phyloP scores from a whole-genome alignment of 352 stramenopile species.

The Plasmopara halstedii region DNA sequence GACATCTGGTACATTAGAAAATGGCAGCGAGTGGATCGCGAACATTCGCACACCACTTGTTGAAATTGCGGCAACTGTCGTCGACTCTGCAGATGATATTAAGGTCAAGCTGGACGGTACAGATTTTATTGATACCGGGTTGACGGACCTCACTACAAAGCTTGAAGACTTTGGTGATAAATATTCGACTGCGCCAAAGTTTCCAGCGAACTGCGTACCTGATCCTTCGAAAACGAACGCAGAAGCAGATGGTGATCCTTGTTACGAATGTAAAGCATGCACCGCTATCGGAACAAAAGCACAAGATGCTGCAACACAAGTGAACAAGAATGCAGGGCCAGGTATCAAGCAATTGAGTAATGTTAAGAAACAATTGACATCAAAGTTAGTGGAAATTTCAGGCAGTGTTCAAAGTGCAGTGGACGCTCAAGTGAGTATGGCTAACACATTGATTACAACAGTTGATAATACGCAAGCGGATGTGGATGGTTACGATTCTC shows the following conservation, averaged over 20 bases:
- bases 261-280: slow-evolving; percentile 31
- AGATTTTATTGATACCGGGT: slow-evolving; percentile 40
- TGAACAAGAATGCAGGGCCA: slow-evolving; percentile 27
- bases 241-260: slow-evolving; percentile 16
- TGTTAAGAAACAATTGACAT: slow-evolving; percentile 28
- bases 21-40: slow-evolving; percentile 33
- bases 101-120: slow-evolving; percentile 24
- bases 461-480: slow-evolving; percentile 25
- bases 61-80: slow-evolving; percentile 35
- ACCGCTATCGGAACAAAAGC: slow-evolving; percentile 29
- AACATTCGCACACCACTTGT: slow-evolving; percentile 33
- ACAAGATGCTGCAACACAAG: slow-evolving; percentile 16
- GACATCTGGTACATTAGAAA: slow-evolving; percentile 27
- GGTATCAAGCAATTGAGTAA: slow-evolving; percentile 27
- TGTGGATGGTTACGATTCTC: slow-evolving; percentile 24
- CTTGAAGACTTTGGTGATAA: slow-evolving; percentile 24
- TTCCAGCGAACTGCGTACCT: slow-evolving; percentile 9
- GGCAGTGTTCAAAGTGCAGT: slow-evolving; percentile 30
- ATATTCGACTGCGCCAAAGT: not conserved
- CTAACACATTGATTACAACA: slow-evolving; percentile 18
- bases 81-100: slow-evolving; percentile 23
- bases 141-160: slow-evolving; percentile 13
- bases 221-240: slow-evolving; percentile 1
- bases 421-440: slow-evolving; percentile 21
- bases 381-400: slow-evolving; percentile 31